Conservation (phyloP, 306 rosid genomes). For the Phaseolus lunatus region DNA sequence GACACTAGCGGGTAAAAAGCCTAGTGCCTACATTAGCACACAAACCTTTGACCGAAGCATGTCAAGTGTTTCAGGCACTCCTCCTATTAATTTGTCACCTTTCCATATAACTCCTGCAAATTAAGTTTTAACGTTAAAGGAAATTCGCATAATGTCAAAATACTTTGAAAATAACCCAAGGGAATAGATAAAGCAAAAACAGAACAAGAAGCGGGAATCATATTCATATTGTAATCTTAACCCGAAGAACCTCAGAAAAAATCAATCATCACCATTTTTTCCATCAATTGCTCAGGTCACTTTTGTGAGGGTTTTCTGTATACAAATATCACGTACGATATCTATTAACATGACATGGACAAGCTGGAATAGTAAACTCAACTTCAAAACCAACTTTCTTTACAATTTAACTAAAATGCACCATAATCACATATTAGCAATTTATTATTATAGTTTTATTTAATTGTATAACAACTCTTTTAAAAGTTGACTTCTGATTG, state of each 20-base stretch:
- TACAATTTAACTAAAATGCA: too few species aligned
- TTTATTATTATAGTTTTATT: too few species aligned
- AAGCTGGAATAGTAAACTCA: background rate
- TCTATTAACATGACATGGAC: background rate
- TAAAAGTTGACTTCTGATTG: background rate
- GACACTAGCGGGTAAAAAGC: conserved; percentile 32
- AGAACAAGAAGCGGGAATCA: conserved; percentile 13
- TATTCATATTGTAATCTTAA: background rate
- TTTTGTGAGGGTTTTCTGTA: background rate
- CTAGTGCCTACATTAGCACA: conserved; percentile 39
- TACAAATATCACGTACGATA: background rate
- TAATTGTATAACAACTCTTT: too few species aligned
- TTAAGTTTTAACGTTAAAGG: conserved; percentile 11
- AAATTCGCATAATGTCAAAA: conserved; percentile 19
- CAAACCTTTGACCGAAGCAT: conserved; percentile 93
- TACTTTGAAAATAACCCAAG: background rate
- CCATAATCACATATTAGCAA: background rate
- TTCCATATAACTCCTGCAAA: conserved; percentile 98
- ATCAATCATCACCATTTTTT: background rate
- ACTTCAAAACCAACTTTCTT: background rate
- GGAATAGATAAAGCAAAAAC: background rate
- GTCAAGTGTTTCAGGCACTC: conserved; percentile 96
- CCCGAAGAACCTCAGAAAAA: background rate
- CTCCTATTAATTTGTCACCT: conserved; percentile 91
- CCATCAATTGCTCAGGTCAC: background rate